Evolutionary conservation across 1,139 yeast genomes (phyloP), one percentile per base, ranked within the genome.

Genomic region (Lodderomyces margitis): DNA sequence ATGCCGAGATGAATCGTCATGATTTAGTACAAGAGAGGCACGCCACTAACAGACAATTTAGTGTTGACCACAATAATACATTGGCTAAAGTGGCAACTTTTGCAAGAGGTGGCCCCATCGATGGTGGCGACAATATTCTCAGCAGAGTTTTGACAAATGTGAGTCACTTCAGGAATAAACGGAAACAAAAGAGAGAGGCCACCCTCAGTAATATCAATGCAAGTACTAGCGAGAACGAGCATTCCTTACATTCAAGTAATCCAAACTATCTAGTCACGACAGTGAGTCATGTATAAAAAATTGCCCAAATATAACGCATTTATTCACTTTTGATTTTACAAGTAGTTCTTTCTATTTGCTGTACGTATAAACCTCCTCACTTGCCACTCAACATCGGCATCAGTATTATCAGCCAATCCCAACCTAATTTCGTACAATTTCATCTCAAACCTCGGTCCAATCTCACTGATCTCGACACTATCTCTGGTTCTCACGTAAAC

Each of bases 361-460:
- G 98, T 92, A 59, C 98, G 78, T 40, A 89, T 88, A 56, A 91
- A 92, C 54, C 97, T 81, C 62, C 95, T 79, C 54, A 87, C 70
- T 68, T 87, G 88, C 98, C 98, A 92, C 64, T 92, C 99, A 23
- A 88, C 81, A 57, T 92, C 98, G n/a, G 97, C 96, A 62, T 94
- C 98, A 66, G 87, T 87, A 61, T 91, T 88, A 55, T 92, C 98
- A 48, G 92, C 69, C 39, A 96, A 87, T 3, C 99, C 98, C 52
- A 94, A 72, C 57, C 83, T 79, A 49, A 94, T 69, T 60, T 92
- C 97, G 59, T 81, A 92, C 48, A 92, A 68, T 60, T 89, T 80
- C 98, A 92, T 89, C 65, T 94, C 98, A 56, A 92, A 92, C 47
- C 99, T 72, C n/a, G 99, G 99, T 0, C 99, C 99, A 32, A 94